Conservation (phyloP, 768 basidiomycete genomes). For the Dentipellis fragilis region DNA sequence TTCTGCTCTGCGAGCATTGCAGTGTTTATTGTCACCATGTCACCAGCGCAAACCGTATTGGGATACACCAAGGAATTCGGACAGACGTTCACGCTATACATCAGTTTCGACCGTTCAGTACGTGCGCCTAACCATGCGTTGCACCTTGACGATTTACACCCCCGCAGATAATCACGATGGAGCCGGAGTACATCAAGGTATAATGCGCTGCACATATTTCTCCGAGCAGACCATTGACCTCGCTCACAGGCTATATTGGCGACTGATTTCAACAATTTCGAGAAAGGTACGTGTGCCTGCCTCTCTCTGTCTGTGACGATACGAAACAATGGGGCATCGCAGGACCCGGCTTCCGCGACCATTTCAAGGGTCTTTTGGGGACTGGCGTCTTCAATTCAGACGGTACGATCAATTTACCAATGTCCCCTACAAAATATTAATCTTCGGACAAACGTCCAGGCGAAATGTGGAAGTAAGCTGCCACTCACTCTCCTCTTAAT, state of each 20-base stretch:
- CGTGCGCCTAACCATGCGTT: too few species aligned
- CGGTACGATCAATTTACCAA: slow-evolving; percentile 25
- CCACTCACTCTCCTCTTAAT: not conserved
- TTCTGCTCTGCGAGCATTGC: too few species aligned
- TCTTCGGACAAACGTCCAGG: not conserved
- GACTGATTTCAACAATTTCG: not conserved
- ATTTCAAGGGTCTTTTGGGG: slow-evolving; percentile 32
- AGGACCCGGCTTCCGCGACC: slow-evolving; percentile 15
- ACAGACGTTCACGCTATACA: too few species aligned
- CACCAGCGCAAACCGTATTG: too few species aligned
- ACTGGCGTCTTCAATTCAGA: slow-evolving; percentile 53
- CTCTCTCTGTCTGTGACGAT: not conserved
- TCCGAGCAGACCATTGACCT: not conserved
- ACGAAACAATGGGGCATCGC: not conserved
- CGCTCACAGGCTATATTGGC: not conserved
- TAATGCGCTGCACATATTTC: not conserved
- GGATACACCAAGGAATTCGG: too few species aligned
- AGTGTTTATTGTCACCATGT: too few species aligned
- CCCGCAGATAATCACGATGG: not conserved
- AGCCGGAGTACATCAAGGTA: not conserved
- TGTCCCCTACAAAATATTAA: not conserved
- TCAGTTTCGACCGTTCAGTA: too few species aligned
- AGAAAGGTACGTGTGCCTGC: not conserved
- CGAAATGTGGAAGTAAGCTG: not conserved
- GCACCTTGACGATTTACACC: too few species aligned